Evolutionary conservation across 2,329 filamentous ascomycete species (phyloP), one percentile per base, ranked within the genome.

Genomic region (Exserohilum rostratum): DNA sequence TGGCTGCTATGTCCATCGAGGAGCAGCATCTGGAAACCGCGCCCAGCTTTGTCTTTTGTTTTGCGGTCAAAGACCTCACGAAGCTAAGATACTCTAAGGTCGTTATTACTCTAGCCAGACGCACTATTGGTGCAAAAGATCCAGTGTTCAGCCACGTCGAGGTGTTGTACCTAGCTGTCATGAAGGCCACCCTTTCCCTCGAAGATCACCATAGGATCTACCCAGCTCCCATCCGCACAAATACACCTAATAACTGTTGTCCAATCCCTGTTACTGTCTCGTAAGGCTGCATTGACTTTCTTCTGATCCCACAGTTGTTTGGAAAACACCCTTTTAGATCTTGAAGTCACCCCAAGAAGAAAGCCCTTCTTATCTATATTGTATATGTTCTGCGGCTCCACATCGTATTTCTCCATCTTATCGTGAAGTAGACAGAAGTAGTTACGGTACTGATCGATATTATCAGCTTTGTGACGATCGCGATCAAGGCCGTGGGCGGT

Each of bases 301-400:
- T 22, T 22, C 18, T 22, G 12, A 4, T 9, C 17, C 37, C 18
- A 39, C 18, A 39, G 20, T 25, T 22, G 9, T n/a, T 39, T 22
- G 6, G 18, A 39, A 39, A 62, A 64, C 7, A 62, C 20, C 11
- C 52, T 22, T 33, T 62, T 62, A 15, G 10, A 39, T 20, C 38
- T 47, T 3, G 15, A 15, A 10, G 44, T 15, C n/a, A 48, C 33
- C 11, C 58, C 37, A 47, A 50, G 31, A 3, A 47, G n/a, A 15
- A 57, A 53, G 39, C 49, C 49, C 22, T 55, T 58, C 49, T 51
- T 30, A 39, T 55, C 57, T 17, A 58, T 59, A 60, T 59, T 54
- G 46, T 55, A 62, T 11, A 37, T 60, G 17, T 57, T 25, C 11
- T n/a, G 7, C 13, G 20, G 7, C n/a, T 53, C 48, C 18, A 62